A percentile compares a stretch with the other conserved stretches of the same genome.
Conservation (phyloP, 257 asterid genomes). For the Anisodus tanguticus region DNA sequence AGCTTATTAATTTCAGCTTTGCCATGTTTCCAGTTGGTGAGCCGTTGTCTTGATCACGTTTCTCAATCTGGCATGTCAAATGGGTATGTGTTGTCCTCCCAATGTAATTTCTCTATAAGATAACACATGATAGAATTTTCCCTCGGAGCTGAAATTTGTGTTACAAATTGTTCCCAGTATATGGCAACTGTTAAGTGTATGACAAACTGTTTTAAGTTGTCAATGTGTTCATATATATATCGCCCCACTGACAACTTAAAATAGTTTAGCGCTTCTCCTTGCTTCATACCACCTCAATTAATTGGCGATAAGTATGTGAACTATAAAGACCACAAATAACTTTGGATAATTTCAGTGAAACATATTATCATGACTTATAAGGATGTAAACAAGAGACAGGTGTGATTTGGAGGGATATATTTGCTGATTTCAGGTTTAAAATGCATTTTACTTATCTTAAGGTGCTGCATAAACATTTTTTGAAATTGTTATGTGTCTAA, state of each 20-base stretch:
- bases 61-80: conserved; percentile 55
- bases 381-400: not conserved
- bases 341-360: not conserved
- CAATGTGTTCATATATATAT: conserved; percentile 11
- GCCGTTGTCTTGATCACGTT: conserved; percentile 59
- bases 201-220: not conserved
- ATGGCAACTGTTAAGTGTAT: not conserved
- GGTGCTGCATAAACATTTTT: not conserved
- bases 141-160: not conserved
- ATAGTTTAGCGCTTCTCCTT: not conserved
- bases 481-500: not conserved
- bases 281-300: not conserved
- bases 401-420: not conserved
- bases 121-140: not conserved
- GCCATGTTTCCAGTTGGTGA: conserved; percentile 66
- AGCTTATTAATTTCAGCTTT: conserved; percentile 37
- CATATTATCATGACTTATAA: conserved; percentile 15
- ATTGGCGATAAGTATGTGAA: not conserved
- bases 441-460: not conserved
- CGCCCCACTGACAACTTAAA: not conserved
- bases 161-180: not conserved
- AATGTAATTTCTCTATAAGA: conserved; percentile 7
- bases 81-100: conserved; percentile 52
- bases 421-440: not conserved
- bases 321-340: not conserved